These are phyloP conservation scores for Aspergillus sp. DNA, from an alignment of 2,329 filamentous ascomycete species.

Conservation along the genomic window DNA sequence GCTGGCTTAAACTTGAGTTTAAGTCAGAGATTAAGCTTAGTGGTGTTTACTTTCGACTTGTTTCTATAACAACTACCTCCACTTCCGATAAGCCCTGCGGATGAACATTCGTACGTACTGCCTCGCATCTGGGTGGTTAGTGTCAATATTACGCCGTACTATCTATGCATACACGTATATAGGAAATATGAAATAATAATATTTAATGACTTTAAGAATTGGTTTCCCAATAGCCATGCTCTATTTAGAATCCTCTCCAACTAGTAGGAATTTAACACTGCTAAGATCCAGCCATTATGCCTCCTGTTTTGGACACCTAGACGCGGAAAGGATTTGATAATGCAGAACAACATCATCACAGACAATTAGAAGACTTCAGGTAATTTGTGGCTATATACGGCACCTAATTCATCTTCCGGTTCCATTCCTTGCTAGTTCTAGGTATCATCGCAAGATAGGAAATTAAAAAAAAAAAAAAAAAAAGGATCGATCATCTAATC, in stretches of 20 bases:
- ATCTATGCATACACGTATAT: neutral
- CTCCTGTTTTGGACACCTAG: too few relatives aligned
- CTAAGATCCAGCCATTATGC: too few relatives aligned
- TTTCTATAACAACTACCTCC: neutral
- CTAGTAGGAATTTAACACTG: too few relatives aligned
- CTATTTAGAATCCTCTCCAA: too few relatives aligned
- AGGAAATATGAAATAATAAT: neutral
- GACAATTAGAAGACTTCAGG: neutral
- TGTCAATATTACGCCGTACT: neutral
- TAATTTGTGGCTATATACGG: neutral
- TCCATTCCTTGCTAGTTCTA: neutral
- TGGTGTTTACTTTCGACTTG: neutral
- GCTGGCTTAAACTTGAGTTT: conserved; percentile 20
- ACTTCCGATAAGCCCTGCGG: neutral
- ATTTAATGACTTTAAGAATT: neutral
- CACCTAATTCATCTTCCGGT: neutral
- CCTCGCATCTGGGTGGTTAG: neutral
- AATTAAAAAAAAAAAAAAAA: neutral
- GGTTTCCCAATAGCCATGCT: too few relatives aligned
- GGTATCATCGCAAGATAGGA: neutral
- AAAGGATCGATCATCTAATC: neutral
- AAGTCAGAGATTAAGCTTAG: neutral
- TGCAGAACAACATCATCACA: neutral
- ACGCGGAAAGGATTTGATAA: too few relatives aligned
- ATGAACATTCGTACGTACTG: neutral